Conservation (phyloP, 225 moss, liverwort and hornwort species). For the Antitrichia curtipendula region DNA sequence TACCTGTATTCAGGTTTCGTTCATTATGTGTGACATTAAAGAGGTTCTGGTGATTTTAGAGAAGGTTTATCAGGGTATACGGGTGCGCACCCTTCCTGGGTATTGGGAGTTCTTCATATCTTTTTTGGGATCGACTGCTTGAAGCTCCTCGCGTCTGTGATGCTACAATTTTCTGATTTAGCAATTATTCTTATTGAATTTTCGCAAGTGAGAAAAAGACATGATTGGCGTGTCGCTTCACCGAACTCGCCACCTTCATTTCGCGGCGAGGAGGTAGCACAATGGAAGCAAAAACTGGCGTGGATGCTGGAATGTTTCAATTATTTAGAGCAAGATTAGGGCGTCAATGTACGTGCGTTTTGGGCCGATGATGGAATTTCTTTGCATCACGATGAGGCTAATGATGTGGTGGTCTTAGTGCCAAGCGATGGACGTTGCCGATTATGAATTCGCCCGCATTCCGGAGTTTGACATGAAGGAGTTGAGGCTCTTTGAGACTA, state of each 20-base stretch:
- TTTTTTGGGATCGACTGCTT: background rate
- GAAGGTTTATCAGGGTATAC: background rate
- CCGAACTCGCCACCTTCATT: background rate
- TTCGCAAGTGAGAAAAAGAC: background rate
- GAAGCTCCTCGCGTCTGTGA: background rate
- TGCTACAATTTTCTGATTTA: background rate
- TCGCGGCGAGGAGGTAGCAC: background rate
- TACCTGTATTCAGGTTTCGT: background rate
- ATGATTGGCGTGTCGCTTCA: background rate
- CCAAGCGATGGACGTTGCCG: slow-evolving; percentile 1
- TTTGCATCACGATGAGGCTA: background rate
- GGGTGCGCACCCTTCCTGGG: background rate
- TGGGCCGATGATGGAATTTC: background rate
- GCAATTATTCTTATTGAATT: background rate
- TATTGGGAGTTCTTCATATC: background rate
- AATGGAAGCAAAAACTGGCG: background rate
- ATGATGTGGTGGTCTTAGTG: background rate
- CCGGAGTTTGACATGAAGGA: slow-evolving; percentile 7
- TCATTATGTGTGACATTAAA: background rate
- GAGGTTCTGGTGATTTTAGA: background rate
- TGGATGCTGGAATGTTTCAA: background rate
- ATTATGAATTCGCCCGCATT: slow-evolving; percentile 1
- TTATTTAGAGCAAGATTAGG: background rate
- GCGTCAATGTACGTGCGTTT: background rate
- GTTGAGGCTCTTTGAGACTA: background rate